Evolutionary conservation across 2,329 filamentous ascomycete species (phyloP), one percentile per base, ranked within the genome.

Genomic region (Cladobotryum mycophilum): DNA sequence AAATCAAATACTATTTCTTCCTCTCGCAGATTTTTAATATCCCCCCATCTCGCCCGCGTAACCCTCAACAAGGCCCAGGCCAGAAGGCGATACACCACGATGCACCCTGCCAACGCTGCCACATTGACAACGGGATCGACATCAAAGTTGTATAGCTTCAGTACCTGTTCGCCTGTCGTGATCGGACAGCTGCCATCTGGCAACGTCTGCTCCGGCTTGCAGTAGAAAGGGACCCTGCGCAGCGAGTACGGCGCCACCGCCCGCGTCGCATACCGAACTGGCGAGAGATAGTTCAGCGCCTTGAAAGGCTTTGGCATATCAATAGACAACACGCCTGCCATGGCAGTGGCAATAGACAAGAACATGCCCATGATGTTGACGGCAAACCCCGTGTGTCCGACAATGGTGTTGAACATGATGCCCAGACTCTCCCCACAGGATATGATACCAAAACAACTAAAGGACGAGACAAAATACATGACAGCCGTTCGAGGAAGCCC

Each of bases 401-500:
- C 86, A 9, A 90, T 68, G 0, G 86, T 89, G 68, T 88, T 89
- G 72, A 90, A 89, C 70, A 88, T 82, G 61, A 90, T 89, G 1
- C 86, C 86, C 1, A 90, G 61, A 47, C 81, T 86, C 70, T 90
- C 87, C 25, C 86, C 86, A 59, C 85, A 89, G 49, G 74, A 84
- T n/a, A 88, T 83, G 48, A 89, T 80, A 56, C 82, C 85, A 60
- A 90, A 89, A 55, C 81, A 82, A 57, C 84, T 80, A 67, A 85
- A 88, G 2, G 80, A 75, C 44, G 78, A 73, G 36, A 86, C 76
- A 59, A 89, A 86, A 64, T 85, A 87, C 63, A 88, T 80, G 52
- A 76, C 70, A 0, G 70, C 76, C 0, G 81, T 84, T 33, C 80
- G 76, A 4, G 82, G 76, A 9, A 89, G 71, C 0, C 84, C 85